These are phyloP conservation scores for Nicotiana noctiflora DNA, from an alignment of 257 asterid genomes.

Conservation along the genomic window DNA sequence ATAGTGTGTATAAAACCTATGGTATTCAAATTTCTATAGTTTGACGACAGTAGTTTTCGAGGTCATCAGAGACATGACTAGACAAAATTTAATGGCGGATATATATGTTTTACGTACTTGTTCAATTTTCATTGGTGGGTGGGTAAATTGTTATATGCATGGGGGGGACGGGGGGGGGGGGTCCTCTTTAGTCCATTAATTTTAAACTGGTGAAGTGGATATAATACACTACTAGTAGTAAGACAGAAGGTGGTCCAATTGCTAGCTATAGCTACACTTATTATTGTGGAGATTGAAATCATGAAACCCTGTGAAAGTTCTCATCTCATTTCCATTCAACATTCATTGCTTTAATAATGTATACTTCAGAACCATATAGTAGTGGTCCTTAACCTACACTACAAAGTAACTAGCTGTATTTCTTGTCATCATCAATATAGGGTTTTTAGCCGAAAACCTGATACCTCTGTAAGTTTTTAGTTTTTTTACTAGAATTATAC, in stretches of 20 bases:
- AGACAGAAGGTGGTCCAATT: not conserved
- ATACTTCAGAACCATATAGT: not conserved
- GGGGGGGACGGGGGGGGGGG: too few relatives aligned
- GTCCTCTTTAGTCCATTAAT: not conserved
- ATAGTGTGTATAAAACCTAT: not conserved
- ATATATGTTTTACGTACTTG: not conserved
- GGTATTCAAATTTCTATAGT: not conserved
- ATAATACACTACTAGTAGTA: not conserved
- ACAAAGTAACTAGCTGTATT: not conserved
- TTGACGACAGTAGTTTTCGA: not conserved
- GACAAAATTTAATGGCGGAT: not conserved
- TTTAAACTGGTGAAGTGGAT: not conserved
- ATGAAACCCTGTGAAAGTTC: not conserved
- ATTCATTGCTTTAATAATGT: not conserved
- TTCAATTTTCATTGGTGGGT: not conserved
- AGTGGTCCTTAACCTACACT: not conserved
- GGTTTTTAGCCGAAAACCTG: not conserved
- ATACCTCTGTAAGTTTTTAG: not conserved
- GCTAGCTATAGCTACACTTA: not conserved
- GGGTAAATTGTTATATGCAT: not conserved
- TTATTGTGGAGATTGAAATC: constrained; percentile 1
- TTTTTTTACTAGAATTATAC: not conserved
- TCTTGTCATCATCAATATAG: not conserved
- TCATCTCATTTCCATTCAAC: not conserved
- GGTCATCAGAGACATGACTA: not conserved